Base-by-base conservation (phyloP, 2,329 filamentous ascomycete species). In the Fusarium secorum region DNA sequence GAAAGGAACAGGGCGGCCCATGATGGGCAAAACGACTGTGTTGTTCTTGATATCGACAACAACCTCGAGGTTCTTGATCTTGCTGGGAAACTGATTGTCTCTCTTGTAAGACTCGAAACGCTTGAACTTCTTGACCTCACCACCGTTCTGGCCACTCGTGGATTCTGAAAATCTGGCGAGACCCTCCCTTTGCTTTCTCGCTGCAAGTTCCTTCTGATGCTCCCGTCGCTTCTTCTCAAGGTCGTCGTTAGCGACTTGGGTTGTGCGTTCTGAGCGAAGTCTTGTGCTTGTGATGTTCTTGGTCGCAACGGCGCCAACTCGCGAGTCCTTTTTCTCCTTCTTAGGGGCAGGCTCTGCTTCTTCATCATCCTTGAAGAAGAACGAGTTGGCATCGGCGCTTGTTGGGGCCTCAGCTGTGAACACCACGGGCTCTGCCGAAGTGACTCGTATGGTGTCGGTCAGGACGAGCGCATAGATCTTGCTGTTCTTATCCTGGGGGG, bases 81-180 rank as follows among this genome's bases (percentile, higher is more conserved):
- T 91, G 18, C 87, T 79, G 4, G 96, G 96, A 58, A 99, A 90
- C 80, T 98, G 95, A 75, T 97, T 97, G 80, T 98, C 96, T 66
- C 95, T 90, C 85, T 98, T 99, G 85, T 99, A 99, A 0, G 96
- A 99, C 81, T 99, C 96, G 78, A 98, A 99, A 60, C 94, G 93
- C 85, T 98, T 98, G 86, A 99, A 98, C 83, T 95, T 97, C 86
- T 98, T 98, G 80, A 97, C 92, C 73, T 96, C 92, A n/a, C 91
- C 90, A 36, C 95, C 96, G 77, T 97, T 96, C 71, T 95, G 87
- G 63, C 91, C 93, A 64, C 90, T 92, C 1, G 92, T 95, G 1
- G 93, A 93, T 77, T 97, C 94, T 44, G 93, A 90, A 79, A 97
- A 99, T 70, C 94, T 89, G 22, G 90, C 91, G 28, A 97, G 82